Base-by-base conservation (phyloP, 345 rosid genomes). In the Balakata baccata region DNA sequence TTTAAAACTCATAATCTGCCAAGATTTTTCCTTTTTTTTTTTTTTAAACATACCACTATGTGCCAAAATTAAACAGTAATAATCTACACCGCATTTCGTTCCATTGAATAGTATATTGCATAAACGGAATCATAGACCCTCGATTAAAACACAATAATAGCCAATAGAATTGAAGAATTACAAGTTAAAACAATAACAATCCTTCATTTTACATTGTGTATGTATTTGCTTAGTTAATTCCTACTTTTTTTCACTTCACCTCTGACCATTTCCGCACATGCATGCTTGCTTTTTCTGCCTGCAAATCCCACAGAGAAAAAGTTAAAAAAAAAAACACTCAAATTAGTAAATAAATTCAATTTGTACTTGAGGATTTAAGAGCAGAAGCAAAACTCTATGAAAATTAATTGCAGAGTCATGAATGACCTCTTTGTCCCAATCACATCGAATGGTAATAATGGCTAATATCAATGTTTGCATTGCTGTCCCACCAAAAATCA, bases 401-500 rank as follows among this genome's bases (percentile, higher is more conserved):
- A 16, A 39, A 11, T n/a, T 13, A 47, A 2, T n/a, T 17, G 7
- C 13, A 62, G 11, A 58, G 11, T 25, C 51, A 12, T n/a, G n/a
- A n/a, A 3, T n/a, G 18, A 89, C 97, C 92, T 90, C 96, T 62
- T 89, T 86, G 2, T 88, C 89, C 97, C 96, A 92, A 67, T 90
- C 90, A 68, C 97, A 92, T 72, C 85, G 81, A 13, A 78, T 66
- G 6, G 90, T 87, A 47, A 92, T 87, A 61, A 83, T 67, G 41
- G 71, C 71, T 59, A 92, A 71, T 34, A 90, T 82, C 70, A 84
- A 9, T 3, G 96, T 92, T 53, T 92, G 97, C 63, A 87, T 49
- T 22, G 92, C 90, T 0, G 97, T 90, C 60, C 97, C 96, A n/a
- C 92, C 96, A 34, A 89, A 89, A 3, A 92, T 92, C 97, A 89